Evolutionary conservation across 176 grass and related monocot genomes (phyloP).

Genomic region (Hsuehochloa calcarea): DNA sequence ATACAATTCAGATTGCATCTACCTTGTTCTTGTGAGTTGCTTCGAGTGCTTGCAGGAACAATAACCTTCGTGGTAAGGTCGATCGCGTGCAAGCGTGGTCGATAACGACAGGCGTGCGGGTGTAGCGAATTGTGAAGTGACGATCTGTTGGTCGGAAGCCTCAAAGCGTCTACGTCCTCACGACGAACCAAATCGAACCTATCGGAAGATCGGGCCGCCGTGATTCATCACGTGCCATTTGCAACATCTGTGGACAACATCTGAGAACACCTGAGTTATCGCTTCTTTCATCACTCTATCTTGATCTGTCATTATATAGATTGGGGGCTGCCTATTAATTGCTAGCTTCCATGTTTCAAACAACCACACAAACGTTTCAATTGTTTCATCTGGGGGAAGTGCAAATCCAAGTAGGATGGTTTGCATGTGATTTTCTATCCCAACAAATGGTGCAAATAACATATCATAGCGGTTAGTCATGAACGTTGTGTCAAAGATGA

Average conservation of each 20-base stretch:
- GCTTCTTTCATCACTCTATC: background rate
- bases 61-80: no score
- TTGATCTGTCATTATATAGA: background rate
- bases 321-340: background rate
- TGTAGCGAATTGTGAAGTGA: no score
- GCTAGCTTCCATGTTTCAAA: background rate
- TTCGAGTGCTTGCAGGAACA: no score
- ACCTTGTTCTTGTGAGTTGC: no score
- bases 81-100: no score
- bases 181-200: no score
- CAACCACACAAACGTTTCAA: background rate
- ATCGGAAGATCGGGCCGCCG: no score
- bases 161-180: no score
- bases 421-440: background rate
- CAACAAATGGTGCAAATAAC: background rate
- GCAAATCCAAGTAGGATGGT: background rate
- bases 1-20: no score
- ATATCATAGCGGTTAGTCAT: background rate
- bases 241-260: background rate
- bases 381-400: background rate
- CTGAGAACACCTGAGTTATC: background rate
- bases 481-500: constrained; percentile 24
- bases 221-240: background rate
- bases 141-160: no score
- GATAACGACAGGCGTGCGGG: no score